Conservation (phyloP, 495 filamentous ascomycete genomes). For the Penicillium flavigenum region DNA sequence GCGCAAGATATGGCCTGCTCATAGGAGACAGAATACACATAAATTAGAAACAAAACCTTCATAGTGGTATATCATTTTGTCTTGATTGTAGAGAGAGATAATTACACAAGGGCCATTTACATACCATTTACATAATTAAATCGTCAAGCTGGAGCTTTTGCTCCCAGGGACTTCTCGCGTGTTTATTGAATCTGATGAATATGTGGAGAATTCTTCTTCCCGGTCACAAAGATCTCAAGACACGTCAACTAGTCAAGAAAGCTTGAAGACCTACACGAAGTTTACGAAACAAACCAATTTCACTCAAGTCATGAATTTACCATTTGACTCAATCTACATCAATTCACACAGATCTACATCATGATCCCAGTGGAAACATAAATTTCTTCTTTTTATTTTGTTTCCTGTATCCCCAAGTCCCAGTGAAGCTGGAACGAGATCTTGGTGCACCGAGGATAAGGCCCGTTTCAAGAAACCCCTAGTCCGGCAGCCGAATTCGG, state of each 20-base stretch:
- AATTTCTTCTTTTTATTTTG: conserved; percentile 33
- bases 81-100: neutral
- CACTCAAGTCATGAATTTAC: neutral
- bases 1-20: neutral
- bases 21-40: neutral
- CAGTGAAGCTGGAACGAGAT: conserved; percentile 19
- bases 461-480: conserved; percentile 35
- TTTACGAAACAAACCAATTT: neutral
- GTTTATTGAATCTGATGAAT: no score
- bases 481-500: conserved; percentile 34
- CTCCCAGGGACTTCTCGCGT: no score
- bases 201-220: no score
- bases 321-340: conserved; percentile 37
- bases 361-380: conserved; percentile 29
- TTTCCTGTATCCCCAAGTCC: conserved; percentile 30
- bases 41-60: neutral
- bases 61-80: neutral
- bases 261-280: neutral
- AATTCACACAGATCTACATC: conserved; percentile 14
- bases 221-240: neutral
- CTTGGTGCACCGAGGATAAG: conserved; percentile 27
- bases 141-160: neutral
- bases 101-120: neutral
- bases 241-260: neutral
- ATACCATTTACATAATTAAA: no score